Base-by-base conservation (phyloP, 257 asterid genomes). In the Solanum arcanum region DNA sequence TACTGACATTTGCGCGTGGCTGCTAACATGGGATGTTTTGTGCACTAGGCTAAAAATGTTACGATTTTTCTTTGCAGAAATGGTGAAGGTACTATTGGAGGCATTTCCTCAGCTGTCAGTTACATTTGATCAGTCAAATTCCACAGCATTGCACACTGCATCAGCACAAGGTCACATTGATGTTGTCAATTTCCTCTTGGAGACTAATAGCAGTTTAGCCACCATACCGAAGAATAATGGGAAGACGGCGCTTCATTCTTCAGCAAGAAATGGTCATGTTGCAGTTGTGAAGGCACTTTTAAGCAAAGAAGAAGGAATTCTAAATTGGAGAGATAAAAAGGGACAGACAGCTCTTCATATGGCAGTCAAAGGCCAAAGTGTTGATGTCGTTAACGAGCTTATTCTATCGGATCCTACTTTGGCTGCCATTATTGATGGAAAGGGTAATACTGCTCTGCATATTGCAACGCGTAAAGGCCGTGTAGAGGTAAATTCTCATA, bases 301-400 rank as follows among this genome's bases (percentile, higher is more conserved):
- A 62, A 88, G 92, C 87, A 95, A 92, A 90, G 96, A 93, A 78
- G 92, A 88, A 18, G 91, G 95, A 39, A 92, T 95, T 6, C 88
- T 86, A 11, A 87, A 89, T 14, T 91, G 98, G 93, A 91, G 87
- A 12, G 98, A 95, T 86, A 95, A 93, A 88, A 95, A 95, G 89
- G 98, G 98, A 12, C 98, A 95, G 76, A 95, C 98, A 1, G 98
- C 98, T 86, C 96, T 95, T 88, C 98, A 95, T 78, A 94, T 95
- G 98, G 97, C 97, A 0, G 97, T 90, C 27, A 95, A 95, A 87
- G 98, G 98, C 60, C 93, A 78, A 27, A 86, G 90, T 64, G 85
- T 91, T 64, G 83, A 89, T 29, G 94, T 94, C 12, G 92, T 95
- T 12, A 93, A 92, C 15, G 91, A 92, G 86, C 98, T 94, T 72